A percentile compares a stretch with the other conserved stretches of the same genome.
phyloP scores from a whole-genome alignment of 768 basidiomycete species.

The Serendipita sp. region DNA sequence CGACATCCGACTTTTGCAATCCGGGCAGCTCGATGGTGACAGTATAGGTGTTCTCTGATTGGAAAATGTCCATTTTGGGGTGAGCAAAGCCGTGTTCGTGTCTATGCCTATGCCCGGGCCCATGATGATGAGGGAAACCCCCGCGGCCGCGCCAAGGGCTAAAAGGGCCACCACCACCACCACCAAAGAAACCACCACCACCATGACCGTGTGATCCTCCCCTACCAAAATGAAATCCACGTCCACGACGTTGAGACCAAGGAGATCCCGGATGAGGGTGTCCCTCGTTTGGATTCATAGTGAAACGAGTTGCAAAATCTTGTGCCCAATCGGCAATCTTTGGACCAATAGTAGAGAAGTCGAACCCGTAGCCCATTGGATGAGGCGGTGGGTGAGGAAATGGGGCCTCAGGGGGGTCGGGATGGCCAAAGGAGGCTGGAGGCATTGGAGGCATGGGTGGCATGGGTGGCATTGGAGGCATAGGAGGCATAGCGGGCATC shows the following conservation, averaged over 20 bases:
- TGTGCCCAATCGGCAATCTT: no score
- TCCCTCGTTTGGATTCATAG: not conserved
- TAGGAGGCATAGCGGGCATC: not conserved
- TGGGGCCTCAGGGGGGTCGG: no score
- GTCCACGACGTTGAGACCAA: not conserved
- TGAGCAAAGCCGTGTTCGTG: not conserved
- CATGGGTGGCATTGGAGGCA: no score
- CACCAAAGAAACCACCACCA: not conserved
- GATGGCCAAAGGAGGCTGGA: no score
- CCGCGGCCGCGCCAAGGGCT: not conserved
- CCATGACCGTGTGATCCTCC: not conserved
- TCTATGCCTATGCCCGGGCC: not conserved
- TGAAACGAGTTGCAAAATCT: no score
- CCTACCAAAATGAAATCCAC: not conserved
- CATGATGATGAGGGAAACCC: not conserved
- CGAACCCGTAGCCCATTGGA: no score
- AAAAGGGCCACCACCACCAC: not conserved
- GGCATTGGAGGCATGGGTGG: not conserved
- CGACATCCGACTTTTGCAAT: slow-evolving; percentile 31
- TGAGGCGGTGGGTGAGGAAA: no score
- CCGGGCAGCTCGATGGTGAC: slow-evolving; percentile 44
- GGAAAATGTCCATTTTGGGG: not conserved
- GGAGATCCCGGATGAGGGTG: not conserved
- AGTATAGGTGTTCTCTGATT: slow-evolving; percentile 24
- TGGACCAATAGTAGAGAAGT: no score